Evolutionary conservation across 108 stramenopile genomes (phyloP).

Genomic region (Parietichytrium sp.): DNA sequence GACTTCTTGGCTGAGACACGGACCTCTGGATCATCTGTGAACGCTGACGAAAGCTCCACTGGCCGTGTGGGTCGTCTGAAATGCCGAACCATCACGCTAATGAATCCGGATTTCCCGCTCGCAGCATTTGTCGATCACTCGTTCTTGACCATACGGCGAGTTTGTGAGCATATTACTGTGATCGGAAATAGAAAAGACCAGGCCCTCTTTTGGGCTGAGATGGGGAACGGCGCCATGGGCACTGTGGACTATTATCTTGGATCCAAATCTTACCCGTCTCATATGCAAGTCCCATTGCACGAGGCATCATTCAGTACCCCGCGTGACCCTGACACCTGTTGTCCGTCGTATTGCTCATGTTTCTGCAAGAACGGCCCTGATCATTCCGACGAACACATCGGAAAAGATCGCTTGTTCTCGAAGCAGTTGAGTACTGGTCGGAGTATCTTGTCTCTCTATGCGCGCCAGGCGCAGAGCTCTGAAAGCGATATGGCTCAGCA

Average conservation of each 20-base stretch:
- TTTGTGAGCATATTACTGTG: constrained; percentile 51
- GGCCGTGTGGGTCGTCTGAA: constrained; percentile 11
- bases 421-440: constrained; percentile 3
- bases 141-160: constrained; percentile 45
- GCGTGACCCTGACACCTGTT: constrained; percentile 7
- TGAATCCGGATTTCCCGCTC: constrained; percentile 60
- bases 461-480: neutral
- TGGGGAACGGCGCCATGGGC: constrained; percentile 50
- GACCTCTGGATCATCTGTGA: neutral
- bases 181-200: constrained; percentile 52
- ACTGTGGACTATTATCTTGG: neutral
- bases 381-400: neutral
- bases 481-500: constrained; percentile 7
- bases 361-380: neutral
- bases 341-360: neutral
- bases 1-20: constrained; percentile 5
- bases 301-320: neutral
- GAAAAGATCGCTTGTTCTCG: constrained; percentile 7
- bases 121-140: constrained; percentile 48
- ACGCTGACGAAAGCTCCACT: neutral
- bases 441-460: constrained; percentile 31
- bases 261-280: neutral
- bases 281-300: neutral
- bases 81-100: constrained; percentile 51
- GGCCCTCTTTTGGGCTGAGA: constrained; percentile 52